phyloP scores from a whole-genome alignment of 495 filamentous ascomycete species.

The Penicillium argentinense region DNA sequence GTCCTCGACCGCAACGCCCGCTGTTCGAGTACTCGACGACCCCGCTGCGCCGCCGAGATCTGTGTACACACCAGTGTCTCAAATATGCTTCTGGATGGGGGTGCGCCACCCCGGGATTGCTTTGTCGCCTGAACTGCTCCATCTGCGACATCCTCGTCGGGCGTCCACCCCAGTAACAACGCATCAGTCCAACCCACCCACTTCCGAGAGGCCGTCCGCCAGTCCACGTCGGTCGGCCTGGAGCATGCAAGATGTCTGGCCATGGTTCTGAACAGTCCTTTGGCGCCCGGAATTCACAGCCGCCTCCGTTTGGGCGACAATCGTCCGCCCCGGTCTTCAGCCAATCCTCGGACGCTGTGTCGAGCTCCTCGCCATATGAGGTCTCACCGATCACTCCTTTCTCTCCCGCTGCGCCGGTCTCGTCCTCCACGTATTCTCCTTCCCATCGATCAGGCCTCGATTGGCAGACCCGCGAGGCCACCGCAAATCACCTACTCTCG shows the following conservation, averaged over 20 bases:
- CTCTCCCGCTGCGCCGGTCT: constrained; percentile 26
- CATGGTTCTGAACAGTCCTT: constrained; percentile 43
- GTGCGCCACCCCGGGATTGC: constrained; percentile 42
- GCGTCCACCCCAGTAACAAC: constrained; percentile 47
- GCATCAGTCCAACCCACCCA: constrained; percentile 39
- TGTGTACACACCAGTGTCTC: too few relatives aligned
- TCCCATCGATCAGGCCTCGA: constrained; percentile 21
- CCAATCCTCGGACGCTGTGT: constrained; percentile 24
- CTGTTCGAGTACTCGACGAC: too few relatives aligned
- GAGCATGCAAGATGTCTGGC: constrained; percentile 52
- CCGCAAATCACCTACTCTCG: constrained; percentile 20
- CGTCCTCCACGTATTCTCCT: constrained; percentile 25
- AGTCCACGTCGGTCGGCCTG: constrained; percentile 33
- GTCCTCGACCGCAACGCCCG: too few relatives aligned
- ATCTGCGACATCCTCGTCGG: constrained; percentile 39
- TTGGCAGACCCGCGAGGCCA: constrained; percentile 24
- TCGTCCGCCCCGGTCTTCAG: constrained; percentile 32
- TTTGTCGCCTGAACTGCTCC: constrained; percentile 42
- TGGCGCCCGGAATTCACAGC: constrained; percentile 34
- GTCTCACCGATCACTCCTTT: constrained; percentile 24
- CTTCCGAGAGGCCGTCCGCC: constrained; percentile 29
- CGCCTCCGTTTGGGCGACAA: constrained; percentile 39
- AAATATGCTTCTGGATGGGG: constrained; percentile 44
- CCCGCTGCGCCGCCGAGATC: too few relatives aligned
- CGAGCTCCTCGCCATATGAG: constrained; percentile 23